Percentiles rank a stretch among this genome's conserved stretches.
These are phyloP conservation scores for Achaetomiella virescens DNA, from an alignment of 495 filamentous ascomycete genomes.

Conservation along the genomic window DNA sequence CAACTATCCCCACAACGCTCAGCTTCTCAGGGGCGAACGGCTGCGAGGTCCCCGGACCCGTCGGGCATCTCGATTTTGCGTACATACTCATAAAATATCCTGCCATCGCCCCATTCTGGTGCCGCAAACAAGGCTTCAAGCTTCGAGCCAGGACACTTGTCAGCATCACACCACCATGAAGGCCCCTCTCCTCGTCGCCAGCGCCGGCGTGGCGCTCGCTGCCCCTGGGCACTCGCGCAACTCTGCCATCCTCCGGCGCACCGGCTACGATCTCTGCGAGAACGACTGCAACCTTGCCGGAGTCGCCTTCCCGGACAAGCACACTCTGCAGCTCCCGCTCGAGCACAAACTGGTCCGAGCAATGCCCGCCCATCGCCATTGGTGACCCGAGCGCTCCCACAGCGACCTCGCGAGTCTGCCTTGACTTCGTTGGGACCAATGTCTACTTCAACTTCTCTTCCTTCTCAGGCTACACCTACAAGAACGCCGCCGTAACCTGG, in stretches of 20 bases:
- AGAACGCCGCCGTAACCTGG: slow-evolving; percentile 4
- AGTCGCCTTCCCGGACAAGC: slow-evolving; percentile 10
- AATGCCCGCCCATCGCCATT: slow-evolving; percentile 10
- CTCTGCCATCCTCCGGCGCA: background rate
- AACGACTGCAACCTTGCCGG: slow-evolving; percentile 11
- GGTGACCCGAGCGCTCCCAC: background rate
- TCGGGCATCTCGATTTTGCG: too few relatives aligned
- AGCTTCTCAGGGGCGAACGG: too few relatives aligned
- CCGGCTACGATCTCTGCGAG: slow-evolving; percentile 9
- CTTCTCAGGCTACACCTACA: slow-evolving; percentile 14
- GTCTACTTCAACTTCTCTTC: slow-evolving; percentile 13
- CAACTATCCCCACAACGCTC: too few relatives aligned
- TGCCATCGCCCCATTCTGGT: too few relatives aligned
- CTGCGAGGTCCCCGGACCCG: too few relatives aligned
- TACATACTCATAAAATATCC: too few relatives aligned
- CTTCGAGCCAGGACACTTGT: too few relatives aligned
- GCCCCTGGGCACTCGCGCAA: background rate
- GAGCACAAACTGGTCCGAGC: slow-evolving; percentile 11
- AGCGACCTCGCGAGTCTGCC: slow-evolving; percentile 5
- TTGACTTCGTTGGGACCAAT: slow-evolving; percentile 7
- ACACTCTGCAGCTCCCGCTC: slow-evolving; percentile 7
- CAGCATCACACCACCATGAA: slow-evolving; percentile 2
- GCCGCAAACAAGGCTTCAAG: too few relatives aligned
- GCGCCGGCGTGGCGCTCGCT: slow-evolving; percentile 2
- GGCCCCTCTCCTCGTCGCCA: background rate